Base-by-base conservation (phyloP, 2,329 filamentous ascomycete species). In the Aspergillus caelatus region DNA sequence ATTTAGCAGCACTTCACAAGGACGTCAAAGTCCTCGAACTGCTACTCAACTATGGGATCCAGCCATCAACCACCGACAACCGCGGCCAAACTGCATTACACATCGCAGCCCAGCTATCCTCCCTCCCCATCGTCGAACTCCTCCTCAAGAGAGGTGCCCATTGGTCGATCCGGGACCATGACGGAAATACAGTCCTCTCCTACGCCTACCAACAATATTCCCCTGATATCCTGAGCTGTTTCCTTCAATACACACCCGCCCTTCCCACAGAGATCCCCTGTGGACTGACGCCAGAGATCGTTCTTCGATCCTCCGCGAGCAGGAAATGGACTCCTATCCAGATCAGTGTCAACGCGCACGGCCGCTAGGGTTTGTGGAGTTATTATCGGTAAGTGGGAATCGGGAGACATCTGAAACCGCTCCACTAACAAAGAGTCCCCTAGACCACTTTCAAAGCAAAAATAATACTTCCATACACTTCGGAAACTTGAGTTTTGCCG, bases 151-250 rank as follows among this genome's bases (percentile, higher is more conserved):
- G 50, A 12, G 54, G 54, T 10, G 45, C 45, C 2, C 30, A 19
- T 11, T 63, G 58, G 16, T 62, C 57, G 1, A 30, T 41, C 8
- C 58, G 61, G 11, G 64, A 65, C 58, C 39, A 34, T 28, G 28
- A 48, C 12, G 58, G 64, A 3, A 61, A 60, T 14, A 63, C 53
- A 1, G 36, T 61, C 4, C 46, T 65, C 2, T 61, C 52, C 50
- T 65, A 65, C 64, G 64, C 64, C 28, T 65, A 65, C 45, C 32
- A 61, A 8, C 61, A 63, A 19, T 36, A 58, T 14, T 45, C 34
- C 23, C 11, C 16, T 1, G 55, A 57, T 8, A 21, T 65, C 3
- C 23, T 65, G 6, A 41, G 32, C 3, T 46, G 43, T 3, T 65
- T 65, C 30, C 55, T 63, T 16, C 30, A 61, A 11, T 62, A 43